phyloP scores from a whole-genome alignment of 169 alveolate species.

The Plasmodium ovale region DNA sequence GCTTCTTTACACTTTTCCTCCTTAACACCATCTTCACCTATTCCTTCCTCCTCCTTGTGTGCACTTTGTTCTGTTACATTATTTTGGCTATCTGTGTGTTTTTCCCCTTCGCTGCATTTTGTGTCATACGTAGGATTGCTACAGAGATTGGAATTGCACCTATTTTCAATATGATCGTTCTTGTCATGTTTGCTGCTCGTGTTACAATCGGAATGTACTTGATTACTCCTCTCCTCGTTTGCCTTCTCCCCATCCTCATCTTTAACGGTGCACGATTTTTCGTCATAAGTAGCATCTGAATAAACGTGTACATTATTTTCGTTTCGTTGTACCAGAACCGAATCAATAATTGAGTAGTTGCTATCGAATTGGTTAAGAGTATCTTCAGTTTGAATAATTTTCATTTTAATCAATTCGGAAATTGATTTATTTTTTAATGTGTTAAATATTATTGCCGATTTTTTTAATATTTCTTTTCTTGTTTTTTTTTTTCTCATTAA shows the following conservation, averaged over 20 bases:
- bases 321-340: slow-evolving; percentile 3
- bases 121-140: background rate
- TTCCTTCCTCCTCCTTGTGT: background rate
- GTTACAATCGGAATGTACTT: background rate
- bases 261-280: background rate
- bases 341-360: slow-evolving; percentile 19
- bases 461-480: slow-evolving; percentile 75
- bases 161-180: background rate
- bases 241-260: slow-evolving; percentile 11
- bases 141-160: background rate
- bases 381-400: slow-evolving; percentile 55
- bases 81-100: background rate
- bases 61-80: background rate
- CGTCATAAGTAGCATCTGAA: slow-evolving; percentile 16
- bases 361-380: slow-evolving; percentile 19
- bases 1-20: background rate
- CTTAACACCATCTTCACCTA: background rate
- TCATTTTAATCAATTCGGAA: slow-evolving; percentile 69
- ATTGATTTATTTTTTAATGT: slow-evolving; percentile 68
- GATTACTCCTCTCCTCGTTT: background rate
- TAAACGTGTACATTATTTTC: slow-evolving; percentile 12
- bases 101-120: background rate
- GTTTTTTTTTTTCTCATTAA: slow-evolving; percentile 65
- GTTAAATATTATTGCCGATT: slow-evolving; percentile 64
- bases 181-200: background rate